These are phyloP conservation scores for Phytophthora parvispora DNA, from an alignment of 352 stramenopile species.

Conservation along the genomic window DNA sequence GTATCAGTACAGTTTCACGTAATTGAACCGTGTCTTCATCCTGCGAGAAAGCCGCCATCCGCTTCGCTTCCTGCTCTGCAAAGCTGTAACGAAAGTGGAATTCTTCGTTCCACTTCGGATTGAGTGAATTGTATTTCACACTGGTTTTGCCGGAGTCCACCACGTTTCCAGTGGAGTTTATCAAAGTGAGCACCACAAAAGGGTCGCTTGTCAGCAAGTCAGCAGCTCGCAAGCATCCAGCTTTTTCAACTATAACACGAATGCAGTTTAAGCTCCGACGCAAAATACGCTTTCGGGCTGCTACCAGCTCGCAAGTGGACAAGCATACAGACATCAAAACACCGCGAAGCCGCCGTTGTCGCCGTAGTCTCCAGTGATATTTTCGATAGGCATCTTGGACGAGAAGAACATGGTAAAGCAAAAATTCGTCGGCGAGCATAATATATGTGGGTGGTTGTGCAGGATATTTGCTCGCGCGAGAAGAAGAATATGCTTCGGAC, in stretches of 20 bases:
- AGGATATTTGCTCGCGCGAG: slow-evolving; percentile 14
- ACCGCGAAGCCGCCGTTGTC: slow-evolving; percentile 37
- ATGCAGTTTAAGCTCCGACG: slow-evolving; percentile 63
- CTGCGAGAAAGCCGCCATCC: background rate
- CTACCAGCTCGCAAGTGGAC: slow-evolving; percentile 31
- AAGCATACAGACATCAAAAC: slow-evolving; percentile 42
- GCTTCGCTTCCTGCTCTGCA: slow-evolving; percentile 24
- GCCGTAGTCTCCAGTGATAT: slow-evolving; percentile 27
- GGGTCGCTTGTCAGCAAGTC: slow-evolving; percentile 76
- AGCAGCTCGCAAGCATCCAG: slow-evolving; percentile 51
- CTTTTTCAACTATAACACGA: slow-evolving; percentile 64
- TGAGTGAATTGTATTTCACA: slow-evolving; percentile 59
- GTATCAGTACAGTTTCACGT: slow-evolving; percentile 13
- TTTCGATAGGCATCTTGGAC: slow-evolving; percentile 74
- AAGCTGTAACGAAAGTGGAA: slow-evolving; percentile 71
- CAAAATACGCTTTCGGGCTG: slow-evolving; percentile 31
- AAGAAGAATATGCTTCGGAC: slow-evolving; percentile 13
- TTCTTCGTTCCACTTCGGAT: slow-evolving; percentile 82
- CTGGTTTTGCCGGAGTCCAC: slow-evolving; percentile 58
- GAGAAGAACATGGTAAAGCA: slow-evolving; percentile 75
- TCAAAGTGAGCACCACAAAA: slow-evolving; percentile 58
- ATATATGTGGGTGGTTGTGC: slow-evolving; percentile 53
- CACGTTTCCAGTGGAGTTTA: slow-evolving; percentile 25
- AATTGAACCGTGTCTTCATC: background rate
- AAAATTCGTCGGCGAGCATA: slow-evolving; percentile 60